A percentile compares a stretch with the other conserved stretches of the same genome.
Evolutionary conservation across 768 basidiomycete species (phyloP).

Genomic region (Gymnopilus dilepis): DNA sequence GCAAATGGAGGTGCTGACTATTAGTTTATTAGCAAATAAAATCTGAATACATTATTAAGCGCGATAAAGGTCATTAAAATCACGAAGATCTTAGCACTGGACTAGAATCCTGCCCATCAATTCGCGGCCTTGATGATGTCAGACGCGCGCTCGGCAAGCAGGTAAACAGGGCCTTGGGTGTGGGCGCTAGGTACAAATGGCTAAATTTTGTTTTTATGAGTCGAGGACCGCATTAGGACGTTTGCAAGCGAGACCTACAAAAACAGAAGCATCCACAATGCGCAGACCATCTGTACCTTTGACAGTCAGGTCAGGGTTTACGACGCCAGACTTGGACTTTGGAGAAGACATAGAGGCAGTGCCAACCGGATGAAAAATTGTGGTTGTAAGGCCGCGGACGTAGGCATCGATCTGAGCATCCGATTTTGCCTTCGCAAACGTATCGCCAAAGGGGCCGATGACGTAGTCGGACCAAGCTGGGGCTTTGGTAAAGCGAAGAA

Average conservation of each 20-base stretch:
- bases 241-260: slow-evolving; percentile 30
- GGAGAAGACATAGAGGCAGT: slow-evolving; percentile 34
- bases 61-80: too few species aligned
- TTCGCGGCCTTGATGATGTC: slow-evolving; percentile 28
- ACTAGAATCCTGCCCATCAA: too few species aligned
- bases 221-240: neutral
- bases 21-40: too few species aligned
- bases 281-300: slow-evolving; percentile 38
- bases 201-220: slow-evolving; percentile 12
- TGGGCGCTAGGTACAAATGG: slow-evolving; percentile 35
- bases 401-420: slow-evolving; percentile 33
- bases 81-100: too few species aligned
- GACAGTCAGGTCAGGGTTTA: slow-evolving; percentile 38
- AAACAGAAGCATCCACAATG: slow-evolving; percentile 42
- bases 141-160: slow-evolving; percentile 40
- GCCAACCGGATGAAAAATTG: slow-evolving; percentile 36
- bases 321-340: slow-evolving; percentile 32
- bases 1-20: too few species aligned
- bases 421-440: slow-evolving; percentile 21
- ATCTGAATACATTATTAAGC: too few species aligned
- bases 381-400: slow-evolving; percentile 24
- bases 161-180: slow-evolving; percentile 40
- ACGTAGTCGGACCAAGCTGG: slow-evolving; percentile 35
- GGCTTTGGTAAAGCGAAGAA: slow-evolving; percentile 27
- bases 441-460: slow-evolving; percentile 22